A percentile compares a stretch with the other conserved stretches of the same genome.
Conservation (phyloP, 352 stramenopile genomes). For the Phytopythium cucurbitacearum region DNA sequence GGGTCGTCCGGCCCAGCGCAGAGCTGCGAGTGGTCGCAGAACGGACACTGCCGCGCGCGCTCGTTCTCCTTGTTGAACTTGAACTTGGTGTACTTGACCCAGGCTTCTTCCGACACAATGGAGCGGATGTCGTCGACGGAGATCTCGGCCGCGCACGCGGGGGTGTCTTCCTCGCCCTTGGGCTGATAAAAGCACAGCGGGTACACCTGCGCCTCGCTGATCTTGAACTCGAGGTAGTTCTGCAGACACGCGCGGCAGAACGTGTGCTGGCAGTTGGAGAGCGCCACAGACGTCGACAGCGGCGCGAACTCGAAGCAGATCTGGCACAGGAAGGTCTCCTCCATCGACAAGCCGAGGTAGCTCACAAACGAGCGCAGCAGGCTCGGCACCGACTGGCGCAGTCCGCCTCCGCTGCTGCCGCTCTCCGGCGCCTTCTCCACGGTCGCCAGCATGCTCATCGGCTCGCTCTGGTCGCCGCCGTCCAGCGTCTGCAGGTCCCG, state of each 20-base stretch:
- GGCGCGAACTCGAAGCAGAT: slow-evolving; percentile 72
- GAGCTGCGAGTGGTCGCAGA: slow-evolving; percentile 53
- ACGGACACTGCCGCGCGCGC: slow-evolving; percentile 52
- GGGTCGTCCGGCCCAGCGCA: slow-evolving; percentile 35
- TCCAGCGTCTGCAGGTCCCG: not conserved
- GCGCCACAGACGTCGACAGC: slow-evolving; percentile 24
- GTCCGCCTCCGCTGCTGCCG: slow-evolving; percentile 11
- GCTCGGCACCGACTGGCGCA: slow-evolving; percentile 29
- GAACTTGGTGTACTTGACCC: slow-evolving; percentile 78
- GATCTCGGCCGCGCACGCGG: slow-evolving; percentile 37
- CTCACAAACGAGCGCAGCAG: slow-evolving; percentile 48
- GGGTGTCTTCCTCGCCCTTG: slow-evolving; percentile 21
- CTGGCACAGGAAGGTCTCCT: slow-evolving; percentile 70
- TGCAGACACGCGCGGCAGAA: slow-evolving; percentile 63
- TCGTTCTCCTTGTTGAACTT: slow-evolving; percentile 82
- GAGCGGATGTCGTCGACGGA: slow-evolving; percentile 36
- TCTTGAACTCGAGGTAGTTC: slow-evolving; percentile 70
- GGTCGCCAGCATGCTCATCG: not conserved
- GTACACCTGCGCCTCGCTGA: slow-evolving; percentile 64
- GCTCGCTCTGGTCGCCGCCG: not conserved
- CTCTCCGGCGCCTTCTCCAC: slow-evolving; percentile 19
- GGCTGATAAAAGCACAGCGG: slow-evolving; percentile 62
- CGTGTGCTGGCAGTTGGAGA: slow-evolving; percentile 43
- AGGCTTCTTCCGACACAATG: slow-evolving; percentile 43
- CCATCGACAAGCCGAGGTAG: slow-evolving; percentile 53